A percentile compares a stretch with the other conserved stretches of the same genome.
These are phyloP conservation scores for Spinacia oleracea DNA, from an alignment of 179 eudicot species.

Conservation along the genomic window DNA sequence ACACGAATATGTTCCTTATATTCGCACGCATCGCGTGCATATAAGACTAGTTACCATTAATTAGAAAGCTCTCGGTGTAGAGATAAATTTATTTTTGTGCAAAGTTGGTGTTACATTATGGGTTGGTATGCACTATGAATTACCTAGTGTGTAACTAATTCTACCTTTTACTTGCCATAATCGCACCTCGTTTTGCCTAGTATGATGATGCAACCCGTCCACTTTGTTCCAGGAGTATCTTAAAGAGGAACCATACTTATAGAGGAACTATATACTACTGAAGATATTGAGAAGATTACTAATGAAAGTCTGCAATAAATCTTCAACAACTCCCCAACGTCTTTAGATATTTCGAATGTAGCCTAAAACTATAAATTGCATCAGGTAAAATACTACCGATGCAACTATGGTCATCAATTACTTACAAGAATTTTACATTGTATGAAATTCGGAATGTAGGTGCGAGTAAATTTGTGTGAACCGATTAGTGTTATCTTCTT, in stretches of 20 bases:
- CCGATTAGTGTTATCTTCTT: not conserved
- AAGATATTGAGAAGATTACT: slow-evolving; percentile 72
- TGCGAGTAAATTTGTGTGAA: not conserved
- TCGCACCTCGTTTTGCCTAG: not conserved
- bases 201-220: slow-evolving; percentile 5
- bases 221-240: slow-evolving; percentile 59
- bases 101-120: not conserved
- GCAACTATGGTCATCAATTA: slow-evolving; percentile 6
- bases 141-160: not conserved
- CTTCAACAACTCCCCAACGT: slow-evolving; percentile 73
- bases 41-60: too few species aligned
- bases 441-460: slow-evolving; percentile 2
- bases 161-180: not conserved
- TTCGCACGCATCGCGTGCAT: too few species aligned
- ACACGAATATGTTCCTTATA: too few species aligned
- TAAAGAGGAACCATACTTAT: slow-evolving; percentile 87
- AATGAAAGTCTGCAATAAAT: slow-evolving; percentile 52
- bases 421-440: not conserved
- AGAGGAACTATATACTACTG: slow-evolving; percentile 66
- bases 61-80: not conserved
- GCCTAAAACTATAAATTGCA: slow-evolving; percentile 77
- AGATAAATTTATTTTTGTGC: not conserved
- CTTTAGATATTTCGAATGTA: slow-evolving; percentile 83
- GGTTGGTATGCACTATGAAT: not conserved
- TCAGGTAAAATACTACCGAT: slow-evolving; percentile 55